A percentile compares a stretch with the other conserved stretches of the same genome.
Evolutionary conservation across 2,329 filamentous ascomycete genomes (phyloP).

Genomic region (Zasmidium cellare): DNA sequence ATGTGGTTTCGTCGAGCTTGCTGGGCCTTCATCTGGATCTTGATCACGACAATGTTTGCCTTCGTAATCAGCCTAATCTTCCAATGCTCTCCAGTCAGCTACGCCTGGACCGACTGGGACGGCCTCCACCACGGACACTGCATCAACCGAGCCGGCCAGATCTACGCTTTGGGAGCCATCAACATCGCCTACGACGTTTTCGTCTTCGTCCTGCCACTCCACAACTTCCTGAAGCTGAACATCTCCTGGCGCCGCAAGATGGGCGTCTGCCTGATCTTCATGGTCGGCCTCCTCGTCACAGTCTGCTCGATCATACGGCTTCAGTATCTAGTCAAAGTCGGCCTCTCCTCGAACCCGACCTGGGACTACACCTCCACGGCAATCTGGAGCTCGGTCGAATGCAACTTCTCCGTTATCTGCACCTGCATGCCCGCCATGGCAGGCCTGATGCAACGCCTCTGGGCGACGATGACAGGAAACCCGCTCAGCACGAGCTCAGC

Average conservation of each 20-base stretch:
- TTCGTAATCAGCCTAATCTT: slow-evolving; percentile 19
- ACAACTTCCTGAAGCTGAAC: slow-evolving; percentile 24
- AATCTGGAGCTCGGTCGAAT: slow-evolving; percentile 19
- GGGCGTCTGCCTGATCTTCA: slow-evolving; percentile 20
- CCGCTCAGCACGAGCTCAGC: slow-evolving; percentile 11
- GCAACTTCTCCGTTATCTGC: slow-evolving; percentile 19
- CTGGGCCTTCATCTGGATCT: slow-evolving; percentile 16
- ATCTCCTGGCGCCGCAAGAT: slow-evolving; percentile 22
- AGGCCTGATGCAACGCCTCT: slow-evolving; percentile 19
- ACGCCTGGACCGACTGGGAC: slow-evolving; percentile 20
- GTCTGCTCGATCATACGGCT: slow-evolving; percentile 21
- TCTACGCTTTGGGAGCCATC: slow-evolving; percentile 20
- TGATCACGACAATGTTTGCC: slow-evolving; percentile 15
- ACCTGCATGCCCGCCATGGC: slow-evolving; percentile 24
- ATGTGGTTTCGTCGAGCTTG: slow-evolving; percentile 21
- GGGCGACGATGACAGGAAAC: slow-evolving; percentile 17
- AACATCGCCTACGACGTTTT: slow-evolving; percentile 25
- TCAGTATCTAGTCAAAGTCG: slow-evolving; percentile 23
- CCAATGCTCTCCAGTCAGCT: slow-evolving; percentile 16
- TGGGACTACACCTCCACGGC: slow-evolving; percentile 21
- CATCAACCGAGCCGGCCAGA: slow-evolving; percentile 14
- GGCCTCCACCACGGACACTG: slow-evolving; percentile 18
- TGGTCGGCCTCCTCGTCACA: slow-evolving; percentile 20
- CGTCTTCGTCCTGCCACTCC: slow-evolving; percentile 21
- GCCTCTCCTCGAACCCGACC: slow-evolving; percentile 15